A percentile compares a stretch with the other conserved stretches of the same genome.
Evolutionary conservation across 108 stramenopile genomes (phyloP).

Genomic region (Epipyxis sp.): DNA sequence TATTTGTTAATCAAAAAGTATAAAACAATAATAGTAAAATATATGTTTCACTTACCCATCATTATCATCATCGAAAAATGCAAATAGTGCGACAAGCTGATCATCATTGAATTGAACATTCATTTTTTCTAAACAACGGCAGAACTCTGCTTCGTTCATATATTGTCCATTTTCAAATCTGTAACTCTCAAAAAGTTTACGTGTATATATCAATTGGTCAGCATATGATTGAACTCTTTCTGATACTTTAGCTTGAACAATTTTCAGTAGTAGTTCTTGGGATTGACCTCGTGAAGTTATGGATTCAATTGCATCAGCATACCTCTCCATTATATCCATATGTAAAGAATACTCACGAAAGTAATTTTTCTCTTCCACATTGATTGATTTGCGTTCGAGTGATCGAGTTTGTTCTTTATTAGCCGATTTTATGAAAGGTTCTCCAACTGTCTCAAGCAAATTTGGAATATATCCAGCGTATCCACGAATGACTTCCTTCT

Average conservation of each 20-base stretch:
- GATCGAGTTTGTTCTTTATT: no score
- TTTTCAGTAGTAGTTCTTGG: background rate
- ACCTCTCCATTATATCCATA: constrained; percentile 26
- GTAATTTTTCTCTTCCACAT: background rate
- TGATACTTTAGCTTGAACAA: constrained; percentile 25
- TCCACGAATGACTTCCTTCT: background rate
- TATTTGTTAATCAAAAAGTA: no score
- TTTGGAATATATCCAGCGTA: background rate
- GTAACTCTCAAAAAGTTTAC: constrained; percentile 24
- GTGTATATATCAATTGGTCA: background rate
- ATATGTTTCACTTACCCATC: background rate
- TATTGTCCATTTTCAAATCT: background rate
- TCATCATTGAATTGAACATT: constrained; percentile 28
- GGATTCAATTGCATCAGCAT: background rate
- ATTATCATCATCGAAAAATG: constrained; percentile 25
- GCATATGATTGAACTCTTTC: constrained; percentile 20
- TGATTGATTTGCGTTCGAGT: background rate
- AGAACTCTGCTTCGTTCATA: constrained; percentile 22
- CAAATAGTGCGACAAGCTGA: constrained; percentile 24
- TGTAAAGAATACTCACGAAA: constrained; percentile 9
- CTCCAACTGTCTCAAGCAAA: background rate
- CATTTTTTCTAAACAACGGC: constrained; percentile 3
- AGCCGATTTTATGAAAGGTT: no score
- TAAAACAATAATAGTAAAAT: no score
- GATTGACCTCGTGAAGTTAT: background rate